Evolutionary conservation across 306 rosid species (phyloP), one percentile per base, ranked within the genome.

Genomic region (cucumber (Cucumis sativus)): DNA sequence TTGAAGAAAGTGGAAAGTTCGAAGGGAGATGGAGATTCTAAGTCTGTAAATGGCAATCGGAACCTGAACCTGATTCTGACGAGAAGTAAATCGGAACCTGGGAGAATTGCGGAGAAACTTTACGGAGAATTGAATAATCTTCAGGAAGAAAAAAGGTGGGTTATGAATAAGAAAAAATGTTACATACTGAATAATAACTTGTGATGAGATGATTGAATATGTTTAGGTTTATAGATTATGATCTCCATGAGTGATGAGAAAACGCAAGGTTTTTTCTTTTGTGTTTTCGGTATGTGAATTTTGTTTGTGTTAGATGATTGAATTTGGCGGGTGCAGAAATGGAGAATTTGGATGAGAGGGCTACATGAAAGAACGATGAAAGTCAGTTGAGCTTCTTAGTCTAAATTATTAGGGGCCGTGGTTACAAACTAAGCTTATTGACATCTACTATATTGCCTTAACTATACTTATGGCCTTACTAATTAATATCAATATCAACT

Each of bases 11-110:
- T 66, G 1, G 74, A 40, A 67, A 10, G 20, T 10, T 20, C 74
- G 20, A 20, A 41, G n/a, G 74, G 55, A 41, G 74, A 41, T 5
- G 74, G 35, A n/a, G 35, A 11, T 25, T 52, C 25, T 1, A 30
- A 14, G 9, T 52, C 41, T 49, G 43, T 23, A 72, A 23, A 72
- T 52, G 13, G 41, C n/a, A 61, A 61, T 28, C 57, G 16, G 58
- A 91, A 89, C 28, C 52, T 85, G 58, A 91, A 89, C 28, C 52
- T 85, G 41, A 85, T 85, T 16, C 91, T 91, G 16, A 93, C 90
- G 4, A 84, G 97, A 87, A 88, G 98, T 84, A 91, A 91, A 84
- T 91, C 98, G 23, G 96, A 90, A 73, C 96, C 94, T 15, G 85
- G 87, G 1, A 87, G 96, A 93, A 83, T 80, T 39, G 83, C 82